Evolutionary conservation across 2,329 filamentous ascomycete species (phyloP), one percentile per base, ranked within the genome.

Genomic region (Xylaria sp.): DNA sequence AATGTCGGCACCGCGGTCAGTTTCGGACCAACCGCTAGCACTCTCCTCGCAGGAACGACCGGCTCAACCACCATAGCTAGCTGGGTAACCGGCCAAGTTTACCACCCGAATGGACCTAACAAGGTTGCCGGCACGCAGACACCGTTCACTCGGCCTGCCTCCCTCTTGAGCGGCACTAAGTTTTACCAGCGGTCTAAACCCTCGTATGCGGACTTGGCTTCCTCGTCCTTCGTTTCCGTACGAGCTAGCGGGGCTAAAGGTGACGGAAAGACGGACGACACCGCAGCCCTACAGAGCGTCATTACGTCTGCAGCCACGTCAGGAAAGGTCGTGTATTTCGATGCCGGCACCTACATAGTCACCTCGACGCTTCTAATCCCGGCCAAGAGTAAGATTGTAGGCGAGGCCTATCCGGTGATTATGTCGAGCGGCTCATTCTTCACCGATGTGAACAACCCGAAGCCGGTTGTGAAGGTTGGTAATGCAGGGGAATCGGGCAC

Each of bases 101-200:
- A 93, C 78, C 69, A 48, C 17, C 71, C 84, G 80, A 62, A 79
- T 80, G n/a, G 81, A 0, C 83, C 82, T 1, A 81, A 79, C 19
- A 78, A 80, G 21, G 82, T 88, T 42, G 85, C 90, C 70, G 85
- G 84, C 42, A 77, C 74, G 73, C 73, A 81, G 79, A 67, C 82
- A 65, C 73, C 82, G 75, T 74, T 85, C 81, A 78, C 72, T 24
- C 69, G 90, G 84, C 79, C 89, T 83, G 53, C 78, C 77, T 51
- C 78, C 74, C 86, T 95, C 2, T 81, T 92, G 1, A 81, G 85
- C 53, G 79, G 80, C 14, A 76, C 76, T 17, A 80, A 83, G 34
- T 89, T 92, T 77, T 94, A 92, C 77, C 89, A 92, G 75, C 88
- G 90, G 27, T 91, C 92, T 70, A 94, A 93, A 84, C 93, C 93